A percentile compares a stretch with the other conserved stretches of the same genome.
Evolutionary conservation across 495 filamentous ascomycete genomes (phyloP).

Genomic region (Saxophila tyrrhenica): DNA sequence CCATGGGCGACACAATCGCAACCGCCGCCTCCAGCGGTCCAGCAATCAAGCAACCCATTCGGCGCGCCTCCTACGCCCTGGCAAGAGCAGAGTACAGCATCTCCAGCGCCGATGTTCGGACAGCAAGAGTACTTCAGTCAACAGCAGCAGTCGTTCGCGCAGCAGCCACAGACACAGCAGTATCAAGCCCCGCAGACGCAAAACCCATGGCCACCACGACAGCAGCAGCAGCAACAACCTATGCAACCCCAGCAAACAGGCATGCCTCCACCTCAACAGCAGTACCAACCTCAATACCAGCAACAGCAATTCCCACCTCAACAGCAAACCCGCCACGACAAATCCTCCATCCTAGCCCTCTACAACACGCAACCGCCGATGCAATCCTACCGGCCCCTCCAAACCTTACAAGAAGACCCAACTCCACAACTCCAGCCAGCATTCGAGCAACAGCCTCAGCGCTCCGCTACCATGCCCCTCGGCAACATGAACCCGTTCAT

Average conservation of each 20-base stretch:
- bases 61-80: slow-evolving; percentile 4
- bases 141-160: slow-evolving; percentile 24
- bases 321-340: slow-evolving; percentile 51
- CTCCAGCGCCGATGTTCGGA: not conserved
- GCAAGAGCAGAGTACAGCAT: slow-evolving; percentile 4
- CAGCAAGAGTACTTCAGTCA: slow-evolving; percentile 2
- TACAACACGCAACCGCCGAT: slow-evolving; percentile 75
- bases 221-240: slow-evolving; percentile 3
- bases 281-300: slow-evolving; percentile 20
- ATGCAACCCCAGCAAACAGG: slow-evolving; percentile 9
- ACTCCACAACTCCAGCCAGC: slow-evolving; percentile 15
- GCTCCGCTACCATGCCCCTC: slow-evolving; percentile 16
- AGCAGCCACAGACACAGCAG: slow-evolving; percentile 1
- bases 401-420: slow-evolving; percentile 19
- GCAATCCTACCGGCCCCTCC: slow-evolving; percentile 37
- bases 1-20: slow-evolving; percentile 1
- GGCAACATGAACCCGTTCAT: slow-evolving; percentile 28
- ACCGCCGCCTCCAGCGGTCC: slow-evolving; percentile 1
- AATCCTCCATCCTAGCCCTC: slow-evolving; percentile 74
- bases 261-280: slow-evolving; percentile 11
- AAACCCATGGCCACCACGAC: slow-evolving; percentile 8
- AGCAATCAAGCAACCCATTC: slow-evolving; percentile 13
- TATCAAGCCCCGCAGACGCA: not conserved
- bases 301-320: slow-evolving; percentile 4
- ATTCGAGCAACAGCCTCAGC: slow-evolving; percentile 16